A percentile compares a stretch with the other conserved stretches of the same genome.
phyloP scores from a whole-genome alignment of 352 stramenopile genomes.

The Globisporangium acanthophoron region DNA sequence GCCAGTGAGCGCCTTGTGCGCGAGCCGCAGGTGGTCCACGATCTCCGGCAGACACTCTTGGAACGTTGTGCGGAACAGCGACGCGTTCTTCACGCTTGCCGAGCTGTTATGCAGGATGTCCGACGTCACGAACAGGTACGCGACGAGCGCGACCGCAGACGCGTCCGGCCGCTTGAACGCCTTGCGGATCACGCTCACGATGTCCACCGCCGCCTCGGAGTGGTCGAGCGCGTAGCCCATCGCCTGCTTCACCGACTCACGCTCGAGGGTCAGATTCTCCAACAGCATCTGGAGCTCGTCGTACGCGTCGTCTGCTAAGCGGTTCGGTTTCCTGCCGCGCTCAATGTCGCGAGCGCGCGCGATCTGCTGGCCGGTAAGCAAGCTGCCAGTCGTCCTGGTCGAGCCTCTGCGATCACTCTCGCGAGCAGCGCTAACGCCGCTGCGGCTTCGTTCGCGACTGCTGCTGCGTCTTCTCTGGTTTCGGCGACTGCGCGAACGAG shows the following conservation, averaged over 20 bases:
- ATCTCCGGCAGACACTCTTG: constrained; percentile 77
- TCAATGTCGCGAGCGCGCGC: constrained; percentile 61
- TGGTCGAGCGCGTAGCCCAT: constrained; percentile 83
- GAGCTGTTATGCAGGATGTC: constrained; percentile 90
- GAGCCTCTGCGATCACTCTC: not conserved
- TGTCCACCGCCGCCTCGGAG: constrained; percentile 65
- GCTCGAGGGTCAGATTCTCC: constrained; percentile 44
- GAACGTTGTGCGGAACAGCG: constrained; percentile 84
- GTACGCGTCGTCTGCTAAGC: constrained; percentile 44
- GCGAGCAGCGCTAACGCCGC: not conserved
- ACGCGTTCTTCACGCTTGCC: constrained; percentile 85
- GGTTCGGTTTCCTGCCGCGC: constrained; percentile 45
- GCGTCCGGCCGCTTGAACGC: constrained; percentile 33
- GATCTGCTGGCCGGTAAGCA: constrained; percentile 72
- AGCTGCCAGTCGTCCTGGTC: constrained; percentile 5
- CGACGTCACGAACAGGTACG: constrained; percentile 75
- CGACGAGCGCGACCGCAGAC: constrained; percentile 46
- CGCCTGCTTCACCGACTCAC: constrained; percentile 56
- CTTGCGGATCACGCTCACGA: constrained; percentile 45
- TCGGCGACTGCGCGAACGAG: constrained; percentile 4
- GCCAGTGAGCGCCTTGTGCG: constrained; percentile 48
- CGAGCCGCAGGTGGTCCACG: constrained; percentile 42
- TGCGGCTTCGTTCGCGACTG: constrained; percentile 1
- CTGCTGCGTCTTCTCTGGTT: not conserved
- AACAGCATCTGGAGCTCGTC: constrained; percentile 49